Conservation (phyloP, 2,329 filamentous ascomycete genomes). For the Blastomyces percursus region DNA sequence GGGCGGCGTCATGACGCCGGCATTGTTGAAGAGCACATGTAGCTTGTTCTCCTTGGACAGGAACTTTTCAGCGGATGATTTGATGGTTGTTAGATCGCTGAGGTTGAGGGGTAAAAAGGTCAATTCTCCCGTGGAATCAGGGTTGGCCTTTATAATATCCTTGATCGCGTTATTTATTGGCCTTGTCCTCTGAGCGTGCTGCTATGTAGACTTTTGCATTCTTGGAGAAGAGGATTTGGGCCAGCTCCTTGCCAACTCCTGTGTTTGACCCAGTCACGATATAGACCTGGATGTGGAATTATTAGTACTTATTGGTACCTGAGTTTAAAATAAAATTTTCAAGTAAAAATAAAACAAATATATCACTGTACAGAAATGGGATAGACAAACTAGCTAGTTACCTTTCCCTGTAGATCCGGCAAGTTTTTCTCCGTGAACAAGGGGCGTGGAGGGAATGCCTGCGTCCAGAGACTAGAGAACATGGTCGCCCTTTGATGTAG, state of each 20-base stretch:
- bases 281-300: slow-evolving; percentile 21
- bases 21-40: slow-evolving; percentile 30
- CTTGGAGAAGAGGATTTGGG: slow-evolving; percentile 31
- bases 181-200: slow-evolving; percentile 33
- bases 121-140: slow-evolving; percentile 25
- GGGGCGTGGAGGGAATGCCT: slow-evolving; percentile 14
- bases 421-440: slow-evolving; percentile 16
- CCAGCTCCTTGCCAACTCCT: slow-evolving; percentile 33
- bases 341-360: too few relatives aligned
- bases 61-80: slow-evolving; percentile 28
- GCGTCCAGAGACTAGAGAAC: not conserved
- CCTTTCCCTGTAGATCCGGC: slow-evolving; percentile 13
- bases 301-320: not conserved
- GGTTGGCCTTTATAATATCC: slow-evolving; percentile 23
- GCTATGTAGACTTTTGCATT: slow-evolving; percentile 38
- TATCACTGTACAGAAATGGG: not conserved
- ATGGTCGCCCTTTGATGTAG: not conserved
- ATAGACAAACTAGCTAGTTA: not conserved
- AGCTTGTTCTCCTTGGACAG: slow-evolving; percentile 25
- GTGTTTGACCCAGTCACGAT: slow-evolving; percentile 30
- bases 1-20: slow-evolving; percentile 27
- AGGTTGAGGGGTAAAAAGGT: slow-evolving; percentile 32
- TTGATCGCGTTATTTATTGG: slow-evolving; percentile 27
- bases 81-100: slow-evolving; percentile 31
- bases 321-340: too few relatives aligned